Conservation (phyloP, 2,329 filamentous ascomycete species). For the Aspergillus melleus region DNA sequence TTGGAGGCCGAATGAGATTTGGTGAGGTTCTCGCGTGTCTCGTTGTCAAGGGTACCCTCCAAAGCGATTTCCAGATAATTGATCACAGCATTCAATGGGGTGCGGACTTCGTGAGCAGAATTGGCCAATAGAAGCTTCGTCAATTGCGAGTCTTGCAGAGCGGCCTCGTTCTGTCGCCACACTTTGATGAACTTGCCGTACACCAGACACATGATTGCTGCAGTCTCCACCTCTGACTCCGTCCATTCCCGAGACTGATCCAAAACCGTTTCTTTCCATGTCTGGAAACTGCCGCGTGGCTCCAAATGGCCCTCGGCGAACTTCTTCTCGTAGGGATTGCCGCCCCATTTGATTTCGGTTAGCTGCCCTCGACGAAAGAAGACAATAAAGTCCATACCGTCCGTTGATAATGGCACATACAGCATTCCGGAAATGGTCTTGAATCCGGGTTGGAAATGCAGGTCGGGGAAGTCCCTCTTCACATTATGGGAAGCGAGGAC, state of each 20-base stretch:
- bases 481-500: conserved; percentile 80
- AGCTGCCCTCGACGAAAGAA: conserved; percentile 79
- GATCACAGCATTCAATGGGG: conserved; percentile 88
- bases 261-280: conserved; percentile 77
- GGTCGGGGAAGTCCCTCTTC: conserved; percentile 72
- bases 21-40: conserved; percentile 80
- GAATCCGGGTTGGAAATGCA: conserved; percentile 78
- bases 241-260: conserved; percentile 86
- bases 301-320: conserved; percentile 75
- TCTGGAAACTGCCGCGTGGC: conserved; percentile 77
- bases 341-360: conserved; percentile 75
- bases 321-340: conserved; percentile 63
- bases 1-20: conserved; percentile 90
- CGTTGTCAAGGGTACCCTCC: conserved; percentile 74
- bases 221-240: conserved; percentile 85
- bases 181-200: conserved; percentile 91
- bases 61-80: conserved; percentile 91
- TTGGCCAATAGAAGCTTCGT: conserved; percentile 79
- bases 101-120: conserved; percentile 88
- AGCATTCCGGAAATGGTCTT: conserved; percentile 74
- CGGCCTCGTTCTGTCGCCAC: conserved; percentile 86
- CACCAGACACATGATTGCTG: conserved; percentile 81
- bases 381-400: conserved; percentile 81
- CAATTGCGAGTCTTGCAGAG: conserved; percentile 76
- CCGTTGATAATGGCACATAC: conserved; percentile 75